These are phyloP conservation scores for Tolypocladium tundrense DNA, from an alignment of 2,329 filamentous ascomycete species.

Conservation along the genomic window DNA sequence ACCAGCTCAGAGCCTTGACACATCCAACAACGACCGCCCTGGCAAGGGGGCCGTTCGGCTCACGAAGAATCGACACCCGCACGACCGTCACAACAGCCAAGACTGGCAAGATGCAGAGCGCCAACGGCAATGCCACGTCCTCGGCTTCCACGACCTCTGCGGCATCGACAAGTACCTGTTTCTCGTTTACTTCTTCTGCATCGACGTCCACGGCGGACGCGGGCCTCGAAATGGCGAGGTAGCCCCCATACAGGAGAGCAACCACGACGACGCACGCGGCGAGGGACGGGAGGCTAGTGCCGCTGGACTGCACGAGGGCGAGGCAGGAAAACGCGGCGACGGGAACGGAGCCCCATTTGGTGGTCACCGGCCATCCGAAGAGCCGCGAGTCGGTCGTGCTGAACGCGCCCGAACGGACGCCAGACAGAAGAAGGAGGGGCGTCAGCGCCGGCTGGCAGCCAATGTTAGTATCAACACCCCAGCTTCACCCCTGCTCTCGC, in stretches of 20 bases:
- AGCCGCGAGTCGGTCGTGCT: background rate
- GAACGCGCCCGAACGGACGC: background rate
- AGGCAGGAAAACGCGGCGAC: background rate
- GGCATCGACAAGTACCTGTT: background rate
- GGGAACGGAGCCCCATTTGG: background rate
- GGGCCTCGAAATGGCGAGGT: background rate
- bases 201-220: background rate
- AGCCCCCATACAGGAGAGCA: background rate
- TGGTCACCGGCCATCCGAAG: background rate
- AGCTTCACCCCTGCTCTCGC: background rate
- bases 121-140: background rate
- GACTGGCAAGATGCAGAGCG: background rate
- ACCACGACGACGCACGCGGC: background rate
- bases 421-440: background rate
- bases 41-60: background rate
- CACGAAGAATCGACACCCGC: background rate
- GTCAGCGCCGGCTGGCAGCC: background rate
- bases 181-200: background rate
- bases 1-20: slow-evolving; percentile 24
- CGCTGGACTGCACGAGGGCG: background rate
- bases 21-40: slow-evolving; percentile 11
- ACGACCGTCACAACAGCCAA: background rate
- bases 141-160: background rate
- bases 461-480: background rate
- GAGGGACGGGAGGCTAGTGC: background rate